Evolutionary conservation across 768 basidiomycete genomes (phyloP).

Genomic region (Amyloporia xantha): DNA sequence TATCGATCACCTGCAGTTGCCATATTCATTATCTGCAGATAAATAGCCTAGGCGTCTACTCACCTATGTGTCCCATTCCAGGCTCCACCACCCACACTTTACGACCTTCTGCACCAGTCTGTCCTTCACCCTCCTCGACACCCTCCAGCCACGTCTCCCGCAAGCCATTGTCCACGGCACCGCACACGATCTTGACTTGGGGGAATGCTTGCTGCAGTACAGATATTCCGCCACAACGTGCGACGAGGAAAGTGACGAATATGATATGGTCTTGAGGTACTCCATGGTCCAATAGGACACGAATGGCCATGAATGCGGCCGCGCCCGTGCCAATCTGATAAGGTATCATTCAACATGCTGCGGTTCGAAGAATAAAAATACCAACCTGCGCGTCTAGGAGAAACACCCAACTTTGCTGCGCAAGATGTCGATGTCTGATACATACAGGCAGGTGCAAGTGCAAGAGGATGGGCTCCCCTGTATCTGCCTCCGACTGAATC

Average conservation of each 20-base stretch:
- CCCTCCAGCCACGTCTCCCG: conserved; percentile 67
- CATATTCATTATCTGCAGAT: not conserved
- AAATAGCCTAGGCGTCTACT: conserved; percentile 13
- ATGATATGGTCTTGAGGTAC: conserved; percentile 79
- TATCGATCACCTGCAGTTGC: conserved; percentile 36
- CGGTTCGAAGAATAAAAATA: not conserved
- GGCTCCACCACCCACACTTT: conserved; percentile 83
- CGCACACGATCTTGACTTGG: conserved; percentile 74
- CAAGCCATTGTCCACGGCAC: conserved; percentile 74
- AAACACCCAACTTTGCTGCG: conserved; percentile 73
- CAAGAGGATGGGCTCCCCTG: conserved; percentile 84
- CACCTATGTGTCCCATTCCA: conserved; percentile 86
- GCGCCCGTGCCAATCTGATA: conserved; percentile 87
- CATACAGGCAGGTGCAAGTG: conserved; percentile 73
- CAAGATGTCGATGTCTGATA: conserved; percentile 58
- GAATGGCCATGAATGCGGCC: conserved; percentile 91
- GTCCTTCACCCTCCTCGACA: conserved; percentile 32
- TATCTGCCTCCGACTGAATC: conserved; percentile 78
- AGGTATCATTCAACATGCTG: not conserved
- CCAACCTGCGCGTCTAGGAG: conserved; percentile 81
- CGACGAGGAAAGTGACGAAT: conserved; percentile 85
- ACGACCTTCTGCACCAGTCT: conserved; percentile 33
- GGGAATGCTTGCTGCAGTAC: conserved; percentile 83
- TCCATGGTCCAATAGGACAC: conserved; percentile 89
- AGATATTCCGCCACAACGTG: conserved; percentile 71